Evolutionary conservation across 306 rosid genomes (phyloP).

Genomic region (Sechiopsis laciniata): DNA sequence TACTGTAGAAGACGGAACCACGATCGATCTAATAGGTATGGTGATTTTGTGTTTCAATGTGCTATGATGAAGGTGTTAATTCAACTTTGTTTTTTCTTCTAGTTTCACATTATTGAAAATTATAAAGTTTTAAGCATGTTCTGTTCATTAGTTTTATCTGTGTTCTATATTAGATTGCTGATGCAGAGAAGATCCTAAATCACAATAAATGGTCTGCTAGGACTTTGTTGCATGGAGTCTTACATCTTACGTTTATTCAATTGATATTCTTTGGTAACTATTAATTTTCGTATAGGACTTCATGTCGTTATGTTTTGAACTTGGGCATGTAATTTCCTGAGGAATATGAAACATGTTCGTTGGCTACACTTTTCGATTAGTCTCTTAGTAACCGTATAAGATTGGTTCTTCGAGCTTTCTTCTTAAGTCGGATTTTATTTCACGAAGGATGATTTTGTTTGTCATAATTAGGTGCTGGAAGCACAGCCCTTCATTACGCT

Average conservation of each 20-base stretch:
- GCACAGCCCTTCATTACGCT: conserved; percentile 94
- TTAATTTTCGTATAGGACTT: not conserved
- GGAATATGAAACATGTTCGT: not conserved
- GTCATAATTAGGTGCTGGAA: conserved; percentile 63
- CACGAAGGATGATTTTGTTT: not conserved
- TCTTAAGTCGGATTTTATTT: not conserved
- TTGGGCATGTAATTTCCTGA: not conserved
- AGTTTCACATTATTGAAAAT: conserved; percentile 8
- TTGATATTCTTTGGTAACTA: not conserved
- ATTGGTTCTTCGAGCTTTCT: not conserved
- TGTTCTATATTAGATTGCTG: not conserved
- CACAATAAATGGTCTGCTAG: not conserved
- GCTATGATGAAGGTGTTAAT: not conserved
- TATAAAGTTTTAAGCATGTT: not conserved
- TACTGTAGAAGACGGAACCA: conserved; percentile 87
- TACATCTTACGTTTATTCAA: not conserved
- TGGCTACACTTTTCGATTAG: not conserved
- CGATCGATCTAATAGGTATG: conserved; percentile 83
- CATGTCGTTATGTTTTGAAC: not conserved
- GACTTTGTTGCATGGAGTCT: not conserved
- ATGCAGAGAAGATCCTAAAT: not conserved
- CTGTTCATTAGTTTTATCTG: not conserved
- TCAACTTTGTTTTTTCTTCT: not conserved
- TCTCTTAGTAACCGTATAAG: not conserved
- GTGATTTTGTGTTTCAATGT: not conserved